These are phyloP conservation scores for Fusarium praegraminearum DNA, from an alignment of 2,329 filamentous ascomycete genomes.

Conservation along the genomic window DNA sequence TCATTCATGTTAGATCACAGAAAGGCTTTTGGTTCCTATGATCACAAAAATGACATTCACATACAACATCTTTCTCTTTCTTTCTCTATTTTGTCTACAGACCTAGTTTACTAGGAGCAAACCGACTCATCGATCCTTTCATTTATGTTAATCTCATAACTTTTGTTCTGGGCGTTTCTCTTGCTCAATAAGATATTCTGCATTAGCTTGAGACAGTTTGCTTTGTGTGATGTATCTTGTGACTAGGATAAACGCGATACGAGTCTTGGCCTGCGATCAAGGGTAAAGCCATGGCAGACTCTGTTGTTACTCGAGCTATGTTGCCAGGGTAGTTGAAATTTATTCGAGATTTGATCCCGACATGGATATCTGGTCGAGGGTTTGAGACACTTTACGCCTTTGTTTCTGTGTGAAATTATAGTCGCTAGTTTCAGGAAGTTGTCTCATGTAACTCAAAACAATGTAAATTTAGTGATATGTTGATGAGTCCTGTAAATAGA, in stretches of 20 bases:
- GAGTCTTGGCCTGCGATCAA: neutral
- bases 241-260: slow-evolving; percentile 4
- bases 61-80: slow-evolving; percentile 21
- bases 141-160: slow-evolving; percentile 1
- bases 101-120: slow-evolving; percentile 13
- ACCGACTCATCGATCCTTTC: slow-evolving; percentile 1
- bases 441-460: neutral
- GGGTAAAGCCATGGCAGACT: neutral
- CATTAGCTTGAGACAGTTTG: neutral
- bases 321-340: neutral
- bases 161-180: neutral
- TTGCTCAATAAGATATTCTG: neutral
- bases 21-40: slow-evolving; percentile 21
- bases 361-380: slow-evolving; percentile 20
- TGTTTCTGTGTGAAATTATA: neutral
- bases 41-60: slow-evolving; percentile 24
- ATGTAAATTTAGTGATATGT: slow-evolving; percentile 1
- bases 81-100: slow-evolving; percentile 14
- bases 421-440: neutral
- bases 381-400: neutral
- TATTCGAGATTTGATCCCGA: neutral
- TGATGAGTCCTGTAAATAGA: slow-evolving; percentile 5
- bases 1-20: slow-evolving; percentile 20
- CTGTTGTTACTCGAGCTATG: neutral
- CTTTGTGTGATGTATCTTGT: slow-evolving; percentile 1